Evolutionary conservation across 2,329 filamentous ascomycete species (phyloP).

Genomic region (Nakataea oryzae): DNA sequence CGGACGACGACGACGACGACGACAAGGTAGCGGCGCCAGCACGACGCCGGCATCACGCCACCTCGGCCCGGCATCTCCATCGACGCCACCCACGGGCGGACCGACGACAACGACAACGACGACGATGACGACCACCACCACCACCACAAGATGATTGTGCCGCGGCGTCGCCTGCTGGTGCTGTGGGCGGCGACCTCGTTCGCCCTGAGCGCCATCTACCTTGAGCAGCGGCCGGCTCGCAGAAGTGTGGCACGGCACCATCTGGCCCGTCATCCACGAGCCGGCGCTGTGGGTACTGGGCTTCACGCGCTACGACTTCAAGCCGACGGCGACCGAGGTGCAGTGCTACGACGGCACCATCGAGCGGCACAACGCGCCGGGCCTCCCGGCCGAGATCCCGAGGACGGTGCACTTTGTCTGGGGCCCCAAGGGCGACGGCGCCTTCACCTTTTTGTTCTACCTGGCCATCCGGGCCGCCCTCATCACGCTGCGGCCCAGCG

Average conservation of each 20-base stretch:
- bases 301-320: slow-evolving; percentile 1
- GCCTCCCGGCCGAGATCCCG: slow-evolving; percentile 14
- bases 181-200: background rate
- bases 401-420: slow-evolving; percentile 27
- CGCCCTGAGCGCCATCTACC: background rate
- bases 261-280: background rate
- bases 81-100: too few species aligned
- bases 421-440: slow-evolving; percentile 20
- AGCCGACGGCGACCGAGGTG: background rate
- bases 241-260: background rate
- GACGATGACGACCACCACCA: too few species aligned
- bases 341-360: slow-evolving; percentile 1
- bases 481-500: slow-evolving; percentile 23
- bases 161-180: background rate
- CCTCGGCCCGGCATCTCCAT: too few species aligned
- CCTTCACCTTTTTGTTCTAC: slow-evolving; percentile 26
- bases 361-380: background rate
- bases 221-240: background rate
- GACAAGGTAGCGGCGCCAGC: background rate
- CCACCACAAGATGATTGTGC: background rate
- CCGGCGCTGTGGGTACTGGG: background rate
- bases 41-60: too few species aligned
- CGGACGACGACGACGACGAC: too few species aligned
- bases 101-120: too few species aligned
- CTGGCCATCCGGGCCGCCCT: slow-evolving; percentile 24